Conservation (phyloP, 495 filamentous ascomycete genomes). For the Lasiosphaeria ovina region DNA sequence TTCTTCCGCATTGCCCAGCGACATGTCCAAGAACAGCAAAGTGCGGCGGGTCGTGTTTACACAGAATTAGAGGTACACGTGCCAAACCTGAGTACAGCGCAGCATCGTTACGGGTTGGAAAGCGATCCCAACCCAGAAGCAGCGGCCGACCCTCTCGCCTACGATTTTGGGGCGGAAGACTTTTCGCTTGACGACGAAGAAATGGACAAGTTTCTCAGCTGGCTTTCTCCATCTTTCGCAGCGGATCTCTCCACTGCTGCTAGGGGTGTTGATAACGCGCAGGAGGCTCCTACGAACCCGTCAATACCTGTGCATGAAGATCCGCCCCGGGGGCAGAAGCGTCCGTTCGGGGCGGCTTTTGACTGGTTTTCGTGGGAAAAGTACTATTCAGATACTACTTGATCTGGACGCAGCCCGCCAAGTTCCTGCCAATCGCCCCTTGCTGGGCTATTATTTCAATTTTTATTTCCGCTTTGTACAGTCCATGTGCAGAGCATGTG, state of each 20-base stretch:
- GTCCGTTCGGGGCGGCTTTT: slow-evolving; percentile 6
- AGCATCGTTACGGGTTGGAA: neutral
- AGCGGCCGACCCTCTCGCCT: neutral
- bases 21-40: neutral
- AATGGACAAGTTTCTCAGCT: slow-evolving; percentile 2
- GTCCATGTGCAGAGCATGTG: too few relatives aligned
- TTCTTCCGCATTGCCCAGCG: neutral
- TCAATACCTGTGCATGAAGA: neutral
- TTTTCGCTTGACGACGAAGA: neutral
- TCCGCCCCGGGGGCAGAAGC: slow-evolving; percentile 1
- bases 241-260: neutral
- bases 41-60: neutral
- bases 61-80: neutral
- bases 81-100: neutral
- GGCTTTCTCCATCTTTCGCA: neutral
- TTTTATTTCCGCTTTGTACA: too few relatives aligned
- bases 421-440: too few relatives aligned
- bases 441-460: too few relatives aligned
- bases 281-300: neutral
- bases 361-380: slow-evolving; percentile 13
- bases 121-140: neutral
- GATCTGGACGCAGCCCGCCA: too few relatives aligned
- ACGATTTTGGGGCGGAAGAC: neutral
- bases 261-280: neutral
- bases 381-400: slow-evolving; percentile 2